phyloP scores from a whole-genome alignment of 176 grass and related monocot species.

The Elymus sibiricus region DNA sequence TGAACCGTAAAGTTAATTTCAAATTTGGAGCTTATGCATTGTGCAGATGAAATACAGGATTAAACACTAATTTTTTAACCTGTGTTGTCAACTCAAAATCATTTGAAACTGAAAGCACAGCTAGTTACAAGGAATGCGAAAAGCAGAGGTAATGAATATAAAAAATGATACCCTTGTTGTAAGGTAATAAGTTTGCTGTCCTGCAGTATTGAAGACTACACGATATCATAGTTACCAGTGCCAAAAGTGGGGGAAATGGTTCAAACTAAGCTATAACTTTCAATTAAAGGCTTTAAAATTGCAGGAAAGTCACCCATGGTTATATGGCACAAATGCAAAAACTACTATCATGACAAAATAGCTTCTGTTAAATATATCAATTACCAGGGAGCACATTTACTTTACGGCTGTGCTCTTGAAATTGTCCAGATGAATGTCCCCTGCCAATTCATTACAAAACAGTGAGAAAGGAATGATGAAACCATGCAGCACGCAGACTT shows the following conservation, averaged over 20 bases:
- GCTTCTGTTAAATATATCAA: constrained; percentile 7
- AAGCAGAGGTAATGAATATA: background rate
- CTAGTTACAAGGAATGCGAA: background rate
- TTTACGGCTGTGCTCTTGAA: constrained; percentile 45
- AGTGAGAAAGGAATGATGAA: constrained; percentile 7
- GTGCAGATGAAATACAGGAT: constrained; percentile 5
- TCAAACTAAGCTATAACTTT: constrained; percentile 6
- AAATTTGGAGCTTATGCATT: background rate
- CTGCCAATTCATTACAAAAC: constrained; percentile 33
- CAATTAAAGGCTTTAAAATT: background rate
- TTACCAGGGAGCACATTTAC: constrained; percentile 82
- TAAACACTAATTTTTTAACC: background rate
- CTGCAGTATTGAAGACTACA: background rate
- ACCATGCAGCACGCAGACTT: constrained; percentile 13
- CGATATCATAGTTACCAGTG: background rate
- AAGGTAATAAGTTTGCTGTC: background rate
- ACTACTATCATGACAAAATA: background rate
- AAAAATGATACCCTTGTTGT: background rate
- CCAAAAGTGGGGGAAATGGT: background rate
- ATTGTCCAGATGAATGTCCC: constrained; percentile 26
- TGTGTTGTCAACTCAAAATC: background rate
- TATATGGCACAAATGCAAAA: background rate
- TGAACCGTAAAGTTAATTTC: background rate
- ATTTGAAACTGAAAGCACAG: background rate
- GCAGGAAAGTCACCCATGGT: background rate